A percentile compares a stretch with the other conserved stretches of the same genome.
Evolutionary conservation across 2,329 filamentous ascomycete species (phyloP).

Genomic region (Sporothrix sp.): DNA sequence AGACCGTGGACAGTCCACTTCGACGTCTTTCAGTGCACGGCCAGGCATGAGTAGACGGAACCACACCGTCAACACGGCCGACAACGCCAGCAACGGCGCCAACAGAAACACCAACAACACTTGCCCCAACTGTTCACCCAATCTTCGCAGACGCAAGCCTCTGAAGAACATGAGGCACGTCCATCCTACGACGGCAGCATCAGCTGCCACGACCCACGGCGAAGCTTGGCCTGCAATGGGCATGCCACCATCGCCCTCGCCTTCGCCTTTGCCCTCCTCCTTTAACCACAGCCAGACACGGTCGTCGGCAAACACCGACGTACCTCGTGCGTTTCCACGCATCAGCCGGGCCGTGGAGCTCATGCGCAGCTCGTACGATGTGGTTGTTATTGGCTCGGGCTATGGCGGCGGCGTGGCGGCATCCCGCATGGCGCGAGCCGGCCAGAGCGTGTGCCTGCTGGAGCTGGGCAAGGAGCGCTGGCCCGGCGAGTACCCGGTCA

Average conservation of each 20-base stretch:
- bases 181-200: too few species aligned
- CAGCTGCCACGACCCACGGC: too few species aligned
- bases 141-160: too few species aligned
- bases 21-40: background rate
- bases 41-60: too few species aligned
- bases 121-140: too few species aligned
- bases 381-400: slow-evolving; percentile 58
- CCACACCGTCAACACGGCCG: too few species aligned
- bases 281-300: slow-evolving; percentile 16
- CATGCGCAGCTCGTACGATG: slow-evolving; percentile 50
- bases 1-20: background rate
- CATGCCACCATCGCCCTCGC: too few species aligned
- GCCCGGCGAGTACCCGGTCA: slow-evolving; percentile 55
- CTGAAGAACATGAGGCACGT: too few species aligned
- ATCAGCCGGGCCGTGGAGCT: slow-evolving; percentile 49
- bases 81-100: too few species aligned
- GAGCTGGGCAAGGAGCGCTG: slow-evolving; percentile 56
- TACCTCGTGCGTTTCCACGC: slow-evolving; percentile 34
- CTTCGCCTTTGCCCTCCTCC: slow-evolving; percentile 14
- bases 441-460: slow-evolving; percentile 52
- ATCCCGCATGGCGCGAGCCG: slow-evolving; percentile 51
- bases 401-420: slow-evolving; percentile 60
- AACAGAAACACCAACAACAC: too few species aligned
- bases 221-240: too few species aligned
- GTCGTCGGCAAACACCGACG: slow-evolving; percentile 22